Percentiles rank a stretch among this genome's conserved stretches.
Evolutionary conservation across 2,329 filamentous ascomycete species (phyloP).

Genomic region (Incumbomyces delicatus): DNA sequence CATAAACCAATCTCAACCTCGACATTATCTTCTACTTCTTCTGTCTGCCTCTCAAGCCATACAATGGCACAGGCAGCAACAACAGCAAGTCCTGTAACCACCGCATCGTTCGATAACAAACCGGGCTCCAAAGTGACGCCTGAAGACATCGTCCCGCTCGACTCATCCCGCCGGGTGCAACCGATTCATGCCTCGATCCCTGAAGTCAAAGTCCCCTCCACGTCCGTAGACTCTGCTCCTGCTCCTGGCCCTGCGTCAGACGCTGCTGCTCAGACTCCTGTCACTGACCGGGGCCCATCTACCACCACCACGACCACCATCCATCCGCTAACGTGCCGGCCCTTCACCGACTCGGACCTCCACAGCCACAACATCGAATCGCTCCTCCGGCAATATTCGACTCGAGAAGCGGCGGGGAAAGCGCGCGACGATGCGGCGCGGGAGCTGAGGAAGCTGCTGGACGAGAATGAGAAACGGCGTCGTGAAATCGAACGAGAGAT

Average conservation of each 20-base stretch:
- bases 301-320: constrained; percentile 4
- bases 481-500: constrained; percentile 18
- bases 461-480: constrained; percentile 12
- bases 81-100: no score
- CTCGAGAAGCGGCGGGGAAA: constrained; percentile 4
- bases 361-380: constrained; percentile 14
- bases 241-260: background rate
- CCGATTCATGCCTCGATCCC: constrained; percentile 17
- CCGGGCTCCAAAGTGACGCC: constrained; percentile 31
- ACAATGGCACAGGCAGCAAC: no score
- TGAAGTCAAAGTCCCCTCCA: constrained; percentile 11
- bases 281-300: background rate
- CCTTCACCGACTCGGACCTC: constrained; percentile 17
- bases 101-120: no score
- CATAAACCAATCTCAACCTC: no score
- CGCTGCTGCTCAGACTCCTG: background rate
- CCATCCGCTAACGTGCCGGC: constrained; percentile 17
- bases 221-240: background rate
- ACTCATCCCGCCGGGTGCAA: constrained; percentile 13
- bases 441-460: constrained; percentile 11
- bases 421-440: constrained; percentile 9
- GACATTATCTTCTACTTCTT: no score
- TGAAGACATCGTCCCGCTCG: constrained; percentile 10
- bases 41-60: no score
- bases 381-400: constrained; percentile 11